These are phyloP conservation scores for Fusarium ramigenum DNA, from an alignment of 2,329 filamentous ascomycete species.

Conservation along the genomic window DNA sequence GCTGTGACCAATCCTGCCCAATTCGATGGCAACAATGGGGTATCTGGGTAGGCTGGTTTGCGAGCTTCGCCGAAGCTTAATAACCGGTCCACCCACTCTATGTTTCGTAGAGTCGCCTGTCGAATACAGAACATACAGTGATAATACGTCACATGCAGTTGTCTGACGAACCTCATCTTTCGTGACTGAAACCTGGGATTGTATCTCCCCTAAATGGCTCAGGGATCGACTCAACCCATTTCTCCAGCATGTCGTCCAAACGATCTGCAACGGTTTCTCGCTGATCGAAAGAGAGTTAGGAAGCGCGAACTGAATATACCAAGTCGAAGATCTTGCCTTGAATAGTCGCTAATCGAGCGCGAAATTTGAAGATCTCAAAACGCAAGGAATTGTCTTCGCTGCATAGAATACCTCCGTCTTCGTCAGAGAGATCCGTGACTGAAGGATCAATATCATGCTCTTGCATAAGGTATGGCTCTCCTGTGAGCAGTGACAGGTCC, in stretches of 20 bases:
- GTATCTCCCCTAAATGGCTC: background rate
- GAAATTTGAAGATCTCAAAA: background rate
- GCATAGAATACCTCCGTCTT: background rate
- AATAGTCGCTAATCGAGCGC: background rate
- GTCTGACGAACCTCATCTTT: fast-evolving
- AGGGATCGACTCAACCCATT: background rate
- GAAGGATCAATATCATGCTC: constrained; percentile 9
- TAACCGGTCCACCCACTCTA: fast-evolving
- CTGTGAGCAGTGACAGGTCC: background rate
- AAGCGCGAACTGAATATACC: background rate
- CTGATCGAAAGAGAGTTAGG: background rate
- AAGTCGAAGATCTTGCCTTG: constrained; percentile 26
- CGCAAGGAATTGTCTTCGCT: fast-evolving
- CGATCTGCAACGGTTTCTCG: fast-evolving
- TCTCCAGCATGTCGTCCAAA: background rate
- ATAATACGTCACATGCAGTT: background rate
- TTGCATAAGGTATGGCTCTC: constrained; percentile 14
- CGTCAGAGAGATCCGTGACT: background rate
- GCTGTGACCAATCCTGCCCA: background rate
- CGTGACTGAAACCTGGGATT: fast-evolving
- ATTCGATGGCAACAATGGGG: background rate
- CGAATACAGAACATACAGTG: background rate
- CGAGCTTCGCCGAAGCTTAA: fast-evolving
- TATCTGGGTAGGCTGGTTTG: fast-evolving
- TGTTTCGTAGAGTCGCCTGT: fast-evolving